phyloP scores from a whole-genome alignment of 228 moss, liverwort and hornwort genomes.

The Sphagnum fallax region DNA sequence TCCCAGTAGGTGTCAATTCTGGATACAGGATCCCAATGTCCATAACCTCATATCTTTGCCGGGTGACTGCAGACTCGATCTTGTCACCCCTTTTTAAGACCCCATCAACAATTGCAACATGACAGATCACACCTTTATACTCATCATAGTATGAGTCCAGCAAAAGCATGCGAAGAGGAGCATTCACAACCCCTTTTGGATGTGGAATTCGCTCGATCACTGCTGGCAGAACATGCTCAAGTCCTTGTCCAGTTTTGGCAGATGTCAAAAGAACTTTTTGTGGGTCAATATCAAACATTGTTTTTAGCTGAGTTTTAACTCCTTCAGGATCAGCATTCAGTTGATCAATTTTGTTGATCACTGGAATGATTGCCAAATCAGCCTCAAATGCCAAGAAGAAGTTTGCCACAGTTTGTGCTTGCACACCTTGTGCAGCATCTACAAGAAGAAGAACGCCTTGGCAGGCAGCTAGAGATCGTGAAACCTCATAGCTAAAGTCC shows the following conservation, averaged over 20 bases:
- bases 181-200: constrained; percentile 48
- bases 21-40: constrained; percentile 90
- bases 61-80: constrained; percentile 70
- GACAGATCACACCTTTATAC: constrained; percentile 87
- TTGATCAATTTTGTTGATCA: constrained; percentile 94
- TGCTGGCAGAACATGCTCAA: constrained; percentile 69
- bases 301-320: constrained; percentile 73
- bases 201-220: constrained; percentile 78
- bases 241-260: constrained; percentile 91
- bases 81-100: constrained; percentile 79
- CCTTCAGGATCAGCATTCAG: constrained; percentile 80
- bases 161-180: constrained; percentile 75
- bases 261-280: constrained; percentile 75
- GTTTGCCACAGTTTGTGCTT: constrained; percentile 95
- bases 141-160: constrained; percentile 95
- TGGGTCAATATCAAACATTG: constrained; percentile 81
- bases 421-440: constrained; percentile 91
- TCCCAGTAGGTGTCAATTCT: constrained; percentile 81
- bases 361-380: constrained; percentile 79
- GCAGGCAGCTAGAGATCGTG: constrained; percentile 88
- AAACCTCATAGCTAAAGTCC: constrained; percentile 95
- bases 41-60: constrained; percentile 82
- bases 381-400: constrained; percentile 88
- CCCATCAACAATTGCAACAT: constrained; percentile 90
- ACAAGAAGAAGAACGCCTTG: constrained; percentile 93